phyloP scores from a whole-genome alignment of 2,329 filamentous ascomycete genomes.

The Diplodia mutila region DNA sequence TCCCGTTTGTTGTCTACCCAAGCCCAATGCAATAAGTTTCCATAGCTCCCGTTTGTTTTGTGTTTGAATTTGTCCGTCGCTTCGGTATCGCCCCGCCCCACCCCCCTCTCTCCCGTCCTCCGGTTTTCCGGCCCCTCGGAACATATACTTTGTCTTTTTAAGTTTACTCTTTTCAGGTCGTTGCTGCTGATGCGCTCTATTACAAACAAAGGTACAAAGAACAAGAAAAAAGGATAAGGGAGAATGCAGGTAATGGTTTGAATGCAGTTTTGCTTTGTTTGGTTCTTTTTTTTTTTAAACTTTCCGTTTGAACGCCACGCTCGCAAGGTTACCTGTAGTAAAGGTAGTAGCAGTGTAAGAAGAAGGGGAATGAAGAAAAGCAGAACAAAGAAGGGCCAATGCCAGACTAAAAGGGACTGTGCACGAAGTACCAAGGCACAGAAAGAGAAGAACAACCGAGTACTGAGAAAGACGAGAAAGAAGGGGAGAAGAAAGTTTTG shows the following conservation, averaged over 20 bases:
- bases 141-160: neutral
- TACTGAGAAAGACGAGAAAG: neutral
- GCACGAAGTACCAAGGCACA: neutral
- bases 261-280: conserved; percentile 24
- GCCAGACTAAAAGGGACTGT: neutral
- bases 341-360: no score
- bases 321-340: neutral
- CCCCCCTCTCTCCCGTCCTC: neutral
- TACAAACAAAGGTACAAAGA: conserved; percentile 9
- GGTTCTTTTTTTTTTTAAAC: neutral
- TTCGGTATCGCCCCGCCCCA: no score
- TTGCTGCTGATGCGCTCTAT: neutral
- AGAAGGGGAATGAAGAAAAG: neutral
- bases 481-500: neutral
- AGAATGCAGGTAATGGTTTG: neutral
- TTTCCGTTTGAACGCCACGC: conserved; percentile 13
- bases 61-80: neutral
- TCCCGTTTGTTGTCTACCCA: neutral
- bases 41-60: neutral
- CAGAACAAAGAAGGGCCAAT: conserved; percentile 18
- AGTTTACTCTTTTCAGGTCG: neutral
- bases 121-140: neutral
- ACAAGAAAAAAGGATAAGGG: conserved; percentile 21
- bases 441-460: neutral
- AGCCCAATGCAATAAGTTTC: neutral